These are phyloP conservation scores for Phytopythium aichiense DNA, from an alignment of 352 stramenopile species.

Conservation along the genomic window DNA sequence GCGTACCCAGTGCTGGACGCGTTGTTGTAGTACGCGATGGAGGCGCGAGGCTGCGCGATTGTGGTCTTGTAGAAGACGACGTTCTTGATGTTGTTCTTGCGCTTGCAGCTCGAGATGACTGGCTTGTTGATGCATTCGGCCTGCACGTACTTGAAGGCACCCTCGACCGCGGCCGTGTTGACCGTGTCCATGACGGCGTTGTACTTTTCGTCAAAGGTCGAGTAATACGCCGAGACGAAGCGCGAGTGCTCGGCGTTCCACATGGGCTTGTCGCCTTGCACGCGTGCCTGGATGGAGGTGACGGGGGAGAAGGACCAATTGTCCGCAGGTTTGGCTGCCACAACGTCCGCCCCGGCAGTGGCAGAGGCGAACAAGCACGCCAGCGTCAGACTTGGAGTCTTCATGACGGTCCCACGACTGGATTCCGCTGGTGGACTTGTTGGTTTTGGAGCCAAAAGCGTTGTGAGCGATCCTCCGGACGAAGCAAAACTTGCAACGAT, in stretches of 20 bases:
- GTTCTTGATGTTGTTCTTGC: slow-evolving; percentile 57
- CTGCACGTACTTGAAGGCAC: slow-evolving; percentile 55
- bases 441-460: no score
- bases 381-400: no score
- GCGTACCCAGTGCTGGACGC: slow-evolving; percentile 21
- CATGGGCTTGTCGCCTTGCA: slow-evolving; percentile 37
- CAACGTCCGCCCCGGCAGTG: no score
- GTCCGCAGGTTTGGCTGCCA: no score
- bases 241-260: slow-evolving; percentile 15
- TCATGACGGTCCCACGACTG: no score
- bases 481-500: no score
- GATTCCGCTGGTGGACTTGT: no score
- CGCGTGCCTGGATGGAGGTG: slow-evolving; percentile 38
- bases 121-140: slow-evolving; percentile 53
- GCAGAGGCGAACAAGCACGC: no score
- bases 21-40: slow-evolving; percentile 41
- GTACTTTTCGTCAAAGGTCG: slow-evolving; percentile 37
- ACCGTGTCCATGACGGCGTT: slow-evolving; percentile 39
- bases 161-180: slow-evolving; percentile 49
- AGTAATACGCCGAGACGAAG: slow-evolving; percentile 28
- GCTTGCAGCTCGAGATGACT: slow-evolving; percentile 32
- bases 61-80: slow-evolving; percentile 62
- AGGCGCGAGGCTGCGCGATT: slow-evolving; percentile 30
- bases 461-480: no score
- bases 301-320: slow-evolving; percentile 11